These are phyloP conservation scores for Calonectria hawksworthii DNA, from an alignment of 2,329 filamentous ascomycete genomes.

Conservation along the genomic window DNA sequence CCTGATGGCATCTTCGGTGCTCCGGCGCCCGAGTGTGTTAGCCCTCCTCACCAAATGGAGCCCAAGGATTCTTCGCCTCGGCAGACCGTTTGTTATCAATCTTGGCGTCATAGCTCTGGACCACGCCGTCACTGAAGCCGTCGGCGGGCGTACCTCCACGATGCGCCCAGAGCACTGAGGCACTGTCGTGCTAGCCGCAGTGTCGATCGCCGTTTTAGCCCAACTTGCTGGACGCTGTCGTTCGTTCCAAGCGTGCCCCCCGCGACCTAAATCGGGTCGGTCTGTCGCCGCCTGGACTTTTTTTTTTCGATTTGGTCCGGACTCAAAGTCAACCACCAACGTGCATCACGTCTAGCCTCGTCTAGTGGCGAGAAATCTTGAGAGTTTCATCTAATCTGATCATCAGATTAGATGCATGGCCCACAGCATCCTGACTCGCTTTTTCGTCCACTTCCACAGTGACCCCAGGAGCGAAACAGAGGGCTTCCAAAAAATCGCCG, in stretches of 20 bases:
- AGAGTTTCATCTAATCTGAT: neutral
- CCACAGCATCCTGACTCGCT: neutral
- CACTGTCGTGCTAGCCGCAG: neutral
- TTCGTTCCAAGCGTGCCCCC: neutral
- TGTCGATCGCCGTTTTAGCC: neutral
- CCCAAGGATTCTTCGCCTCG: no score
- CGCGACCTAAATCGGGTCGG: neutral
- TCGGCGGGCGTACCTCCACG: neutral
- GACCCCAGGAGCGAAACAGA: neutral
- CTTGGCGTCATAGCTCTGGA: neutral
- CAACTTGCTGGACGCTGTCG: neutral
- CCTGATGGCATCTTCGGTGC: neutral
- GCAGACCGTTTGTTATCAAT: neutral
- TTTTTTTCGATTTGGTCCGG: neutral
- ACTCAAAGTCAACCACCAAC: neutral
- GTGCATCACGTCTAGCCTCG: neutral
- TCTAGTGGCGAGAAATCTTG: neutral
- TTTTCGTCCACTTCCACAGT: neutral
- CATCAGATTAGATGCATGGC: constrained; percentile 1
- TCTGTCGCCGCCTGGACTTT: neutral
- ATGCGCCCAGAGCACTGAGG: neutral
- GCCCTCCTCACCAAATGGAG: no score
- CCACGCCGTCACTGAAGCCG: neutral
- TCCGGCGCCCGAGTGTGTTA: neutral
- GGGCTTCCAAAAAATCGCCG: neutral